Base-by-base conservation (phyloP, 768 basidiomycete genomes). In the Leccinum boreale region DNA sequence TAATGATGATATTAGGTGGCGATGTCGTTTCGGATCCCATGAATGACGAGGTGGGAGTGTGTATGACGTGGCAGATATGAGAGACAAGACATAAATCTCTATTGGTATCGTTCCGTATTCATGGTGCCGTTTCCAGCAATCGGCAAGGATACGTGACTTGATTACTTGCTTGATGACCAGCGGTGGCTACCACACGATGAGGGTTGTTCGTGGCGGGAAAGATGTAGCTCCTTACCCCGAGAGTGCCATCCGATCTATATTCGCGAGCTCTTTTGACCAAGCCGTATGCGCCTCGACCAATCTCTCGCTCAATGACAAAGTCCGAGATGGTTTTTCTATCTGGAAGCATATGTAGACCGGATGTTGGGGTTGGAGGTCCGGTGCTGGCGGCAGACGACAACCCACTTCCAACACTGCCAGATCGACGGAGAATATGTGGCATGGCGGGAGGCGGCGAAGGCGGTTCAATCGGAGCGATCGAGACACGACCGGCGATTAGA, bases 61-160 rank as follows among this genome's bases (percentile, higher is more conserved):
- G 72, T 92, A 92, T 24, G 86, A 80, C 4, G 85, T 90, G 61
- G 87, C 83, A 50, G 92, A 94, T 72, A 93, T 87, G 49, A 90
- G 85, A 57, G 90, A 91, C 92, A 94, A 90, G 68, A 94, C 91
- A 70, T 90, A 91, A 24, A 96, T 96, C 76, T 99, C 97, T 77
- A 98, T 96, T 15, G 97, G 96, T 66, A 98, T 97, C 8, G 97
- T 97, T 56, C 96, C 96, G 71, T 91, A 84, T 60, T 88, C 85
- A 45, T 91, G 90, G 71, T 99, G 96, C 68, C 91, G 92, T 78
- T 98, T 98, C 97, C 97, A 99, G 73, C 96, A 98, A 76, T 99
- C 96, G 29, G 96, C 96, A 53, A 99, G 82, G 58, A 99, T 99
- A 52, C 97, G 90, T 49, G 92, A 94, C 74, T 98, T 98, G 79